Evolutionary conservation across 495 filamentous ascomycete genomes (phyloP).

Genomic region (Mycothermus thermophilus): DNA sequence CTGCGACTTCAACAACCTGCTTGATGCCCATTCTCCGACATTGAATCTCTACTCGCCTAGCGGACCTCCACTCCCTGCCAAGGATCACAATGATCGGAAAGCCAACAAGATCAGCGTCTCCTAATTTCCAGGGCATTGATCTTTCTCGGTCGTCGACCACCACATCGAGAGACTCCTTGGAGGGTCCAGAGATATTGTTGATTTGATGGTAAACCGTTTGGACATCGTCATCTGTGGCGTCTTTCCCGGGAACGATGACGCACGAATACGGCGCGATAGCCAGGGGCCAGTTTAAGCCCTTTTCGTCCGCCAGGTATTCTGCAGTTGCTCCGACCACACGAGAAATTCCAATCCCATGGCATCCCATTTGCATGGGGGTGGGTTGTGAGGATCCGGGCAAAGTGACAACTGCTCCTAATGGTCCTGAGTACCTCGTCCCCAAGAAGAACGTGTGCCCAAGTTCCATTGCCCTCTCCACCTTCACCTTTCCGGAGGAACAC

Average conservation of each 20-base stretch:
- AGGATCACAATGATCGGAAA: constrained; percentile 72
- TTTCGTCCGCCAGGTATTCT: constrained; percentile 51
- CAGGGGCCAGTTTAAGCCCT: constrained; percentile 79
- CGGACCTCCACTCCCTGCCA: constrained; percentile 57
- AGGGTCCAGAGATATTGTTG: neutral
- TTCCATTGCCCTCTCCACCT: constrained; percentile 62
- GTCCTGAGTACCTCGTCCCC: constrained; percentile 71
- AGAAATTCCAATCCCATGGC: constrained; percentile 88
- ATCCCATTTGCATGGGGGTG: constrained; percentile 77
- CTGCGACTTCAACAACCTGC: constrained; percentile 13
- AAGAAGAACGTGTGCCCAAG: constrained; percentile 92
- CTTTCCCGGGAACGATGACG: constrained; percentile 46
- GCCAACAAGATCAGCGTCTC: constrained; percentile 77
- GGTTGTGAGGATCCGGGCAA: constrained; percentile 13
- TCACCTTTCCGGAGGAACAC: constrained; percentile 51
- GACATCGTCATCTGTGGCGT: constrained; percentile 36
- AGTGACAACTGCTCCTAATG: constrained; percentile 49
- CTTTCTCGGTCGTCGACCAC: constrained; percentile 61
- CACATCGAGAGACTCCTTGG: constrained; percentile 33
- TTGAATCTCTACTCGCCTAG: constrained; percentile 58
- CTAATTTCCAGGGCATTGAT: constrained; percentile 66
- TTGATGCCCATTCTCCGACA: constrained; percentile 42
- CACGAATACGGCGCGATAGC: constrained; percentile 77
- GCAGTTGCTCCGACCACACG: constrained; percentile 81
- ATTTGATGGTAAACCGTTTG: constrained; percentile 42